Evolutionary conservation across 306 rosid species (phyloP).

Genomic region (Acacia melanoxylon): DNA sequence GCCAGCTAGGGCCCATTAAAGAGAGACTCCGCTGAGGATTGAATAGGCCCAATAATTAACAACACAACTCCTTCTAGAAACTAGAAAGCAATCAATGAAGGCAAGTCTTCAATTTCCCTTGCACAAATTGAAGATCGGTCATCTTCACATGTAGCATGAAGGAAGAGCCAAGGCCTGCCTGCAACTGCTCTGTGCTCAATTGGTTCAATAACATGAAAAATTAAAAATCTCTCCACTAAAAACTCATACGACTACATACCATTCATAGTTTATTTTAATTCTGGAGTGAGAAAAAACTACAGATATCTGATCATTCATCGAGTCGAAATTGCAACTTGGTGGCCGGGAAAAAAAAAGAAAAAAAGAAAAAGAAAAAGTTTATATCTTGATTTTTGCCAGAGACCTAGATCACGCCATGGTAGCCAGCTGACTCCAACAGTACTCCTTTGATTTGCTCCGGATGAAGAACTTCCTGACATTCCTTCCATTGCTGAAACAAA

Average conservation of each 20-base stretch:
- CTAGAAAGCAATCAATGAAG: neutral
- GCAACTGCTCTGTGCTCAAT: neutral
- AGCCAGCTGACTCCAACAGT: conserved; percentile 86
- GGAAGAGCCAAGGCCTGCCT: neutral
- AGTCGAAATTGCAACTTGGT: conserved; percentile 3
- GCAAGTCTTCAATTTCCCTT: neutral
- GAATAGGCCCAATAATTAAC: neutral
- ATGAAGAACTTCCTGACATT: conserved; percentile 64
- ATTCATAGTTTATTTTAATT: neutral
- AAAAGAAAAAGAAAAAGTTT: neutral
- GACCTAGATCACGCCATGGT: conserved; percentile 47
- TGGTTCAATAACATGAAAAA: neutral
- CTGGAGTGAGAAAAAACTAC: conserved; percentile 12
- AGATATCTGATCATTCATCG: neutral
- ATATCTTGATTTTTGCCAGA: neutral
- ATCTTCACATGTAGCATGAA: neutral
- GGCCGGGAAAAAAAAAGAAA: neutral
- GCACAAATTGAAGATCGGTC: neutral
- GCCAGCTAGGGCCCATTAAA: neutral
- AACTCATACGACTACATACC: neutral
- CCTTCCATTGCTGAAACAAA: conserved; percentile 78
- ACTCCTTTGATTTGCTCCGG: conserved; percentile 89
- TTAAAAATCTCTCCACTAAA: neutral
- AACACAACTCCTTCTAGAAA: neutral
- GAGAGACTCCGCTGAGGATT: neutral